Evolutionary conservation across 495 filamentous ascomycete genomes (phyloP).

Genomic region (Sordaria brevicollis): DNA sequence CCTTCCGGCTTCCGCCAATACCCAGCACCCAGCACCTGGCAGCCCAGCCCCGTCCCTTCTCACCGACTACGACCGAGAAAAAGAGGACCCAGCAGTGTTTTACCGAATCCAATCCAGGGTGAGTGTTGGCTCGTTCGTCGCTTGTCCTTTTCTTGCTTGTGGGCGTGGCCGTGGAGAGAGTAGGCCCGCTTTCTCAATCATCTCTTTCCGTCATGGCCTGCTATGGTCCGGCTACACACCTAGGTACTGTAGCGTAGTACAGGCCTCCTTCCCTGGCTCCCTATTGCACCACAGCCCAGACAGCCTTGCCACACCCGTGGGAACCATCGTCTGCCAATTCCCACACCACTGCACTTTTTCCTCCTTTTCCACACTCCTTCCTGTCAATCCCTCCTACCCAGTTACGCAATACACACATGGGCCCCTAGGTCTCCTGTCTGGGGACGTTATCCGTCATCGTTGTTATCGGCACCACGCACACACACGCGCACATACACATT

Average conservation of each 20-base stretch:
- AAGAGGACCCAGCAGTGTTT: not conserved
- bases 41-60: not conserved
- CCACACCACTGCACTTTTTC: not conserved
- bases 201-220: not conserved
- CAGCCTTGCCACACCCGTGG: not conserved
- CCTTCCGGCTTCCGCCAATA: no score
- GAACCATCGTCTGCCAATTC: not conserved
- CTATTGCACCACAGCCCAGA: not conserved
- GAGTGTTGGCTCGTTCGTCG: not conserved
- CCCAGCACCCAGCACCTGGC: not conserved
- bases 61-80: not conserved
- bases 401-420: not conserved
- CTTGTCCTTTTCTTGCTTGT: not conserved
- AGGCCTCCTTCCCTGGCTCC: not conserved
- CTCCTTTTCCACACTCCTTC: not conserved
- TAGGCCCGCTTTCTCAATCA: not conserved
- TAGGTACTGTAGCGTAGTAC: no score
- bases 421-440: not conserved
- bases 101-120: not conserved
- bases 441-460: not conserved
- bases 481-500: not conserved
- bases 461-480: not conserved
- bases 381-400: not conserved
- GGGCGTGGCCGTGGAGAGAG: not conserved
- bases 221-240: no score